Percentiles rank a stretch among this genome's conserved stretches.
Conservation (phyloP, 1,284 basidiomycete species). For the Cutaneotrichosporon arboriforme region DNA sequence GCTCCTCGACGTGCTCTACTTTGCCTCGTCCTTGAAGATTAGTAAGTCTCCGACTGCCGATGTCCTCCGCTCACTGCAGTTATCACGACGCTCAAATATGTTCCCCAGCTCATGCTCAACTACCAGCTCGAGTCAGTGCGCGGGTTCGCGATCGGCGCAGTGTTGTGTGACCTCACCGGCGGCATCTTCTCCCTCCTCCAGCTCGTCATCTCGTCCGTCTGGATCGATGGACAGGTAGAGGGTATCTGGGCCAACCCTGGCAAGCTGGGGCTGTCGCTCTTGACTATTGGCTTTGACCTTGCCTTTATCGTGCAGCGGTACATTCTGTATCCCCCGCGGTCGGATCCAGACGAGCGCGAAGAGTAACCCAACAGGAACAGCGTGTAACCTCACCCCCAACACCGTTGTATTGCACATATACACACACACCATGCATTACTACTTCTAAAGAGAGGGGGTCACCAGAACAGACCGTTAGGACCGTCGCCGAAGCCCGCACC, state of each 20-base stretch:
- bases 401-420: too few species aligned
- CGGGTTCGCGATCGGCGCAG: constrained; percentile 40
- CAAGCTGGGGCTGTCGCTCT: constrained; percentile 39
- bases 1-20: constrained; percentile 45
- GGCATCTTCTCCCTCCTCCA: constrained; percentile 43
- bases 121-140: constrained; percentile 32
- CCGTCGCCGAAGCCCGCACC: background rate
- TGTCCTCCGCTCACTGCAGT: background rate
- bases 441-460: background rate
- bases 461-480: constrained; percentile 1
- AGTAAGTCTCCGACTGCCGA: background rate
- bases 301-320: constrained; percentile 12
- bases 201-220: constrained; percentile 41
- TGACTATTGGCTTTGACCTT: constrained; percentile 26
- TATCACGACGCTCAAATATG: constrained; percentile 43
- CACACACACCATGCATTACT: constrained; percentile 1
- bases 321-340: constrained; percentile 4
- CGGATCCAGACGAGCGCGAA: background rate
- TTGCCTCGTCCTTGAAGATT: constrained; percentile 41
- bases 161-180: constrained; percentile 43
- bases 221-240: constrained; percentile 36
- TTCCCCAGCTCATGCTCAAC: constrained; percentile 46
- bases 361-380: background rate
- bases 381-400: too few species aligned
- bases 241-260: constrained; percentile 46